These are phyloP conservation scores for Jaapia argillacea DNA, from an alignment of 768 basidiomycete species.

Conservation along the genomic window DNA sequence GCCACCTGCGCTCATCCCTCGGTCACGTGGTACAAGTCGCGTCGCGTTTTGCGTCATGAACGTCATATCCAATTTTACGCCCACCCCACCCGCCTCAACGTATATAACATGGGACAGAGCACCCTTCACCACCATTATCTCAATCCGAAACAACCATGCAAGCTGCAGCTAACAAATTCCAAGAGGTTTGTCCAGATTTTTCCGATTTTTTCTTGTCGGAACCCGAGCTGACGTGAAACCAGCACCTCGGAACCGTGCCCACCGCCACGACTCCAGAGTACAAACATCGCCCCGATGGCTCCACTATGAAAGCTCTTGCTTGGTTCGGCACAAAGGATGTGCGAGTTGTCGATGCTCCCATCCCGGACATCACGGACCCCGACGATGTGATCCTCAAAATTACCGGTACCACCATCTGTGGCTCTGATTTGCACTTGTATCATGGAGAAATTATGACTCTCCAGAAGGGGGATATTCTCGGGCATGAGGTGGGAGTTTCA, in stretches of 20 bases:
- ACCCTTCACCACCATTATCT: neutral
- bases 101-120: neutral
- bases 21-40: neutral
- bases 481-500: slow-evolving; percentile 51
- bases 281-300: slow-evolving; percentile 37
- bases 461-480: slow-evolving; percentile 67
- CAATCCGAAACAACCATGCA: neutral
- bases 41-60: neutral
- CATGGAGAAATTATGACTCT: slow-evolving; percentile 62
- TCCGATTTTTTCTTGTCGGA: neutral
- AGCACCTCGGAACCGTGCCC: neutral
- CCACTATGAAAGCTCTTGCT: slow-evolving; percentile 57
- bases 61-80: neutral
- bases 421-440: slow-evolving; percentile 55
- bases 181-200: neutral
- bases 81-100: neutral
- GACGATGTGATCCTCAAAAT: slow-evolving; percentile 69
- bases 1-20: no score
- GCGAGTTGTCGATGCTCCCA: slow-evolving; percentile 33
- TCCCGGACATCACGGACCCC: slow-evolving; percentile 58
- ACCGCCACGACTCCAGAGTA: slow-evolving; percentile 18
- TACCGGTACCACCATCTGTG: slow-evolving; percentile 69
- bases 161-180: neutral
- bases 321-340: slow-evolving; percentile 53
- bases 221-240: neutral